These are phyloP conservation scores for Austropuccinia psidii DNA, from an alignment of 1,284 basidiomycete genomes.

Conservation along the genomic window DNA sequence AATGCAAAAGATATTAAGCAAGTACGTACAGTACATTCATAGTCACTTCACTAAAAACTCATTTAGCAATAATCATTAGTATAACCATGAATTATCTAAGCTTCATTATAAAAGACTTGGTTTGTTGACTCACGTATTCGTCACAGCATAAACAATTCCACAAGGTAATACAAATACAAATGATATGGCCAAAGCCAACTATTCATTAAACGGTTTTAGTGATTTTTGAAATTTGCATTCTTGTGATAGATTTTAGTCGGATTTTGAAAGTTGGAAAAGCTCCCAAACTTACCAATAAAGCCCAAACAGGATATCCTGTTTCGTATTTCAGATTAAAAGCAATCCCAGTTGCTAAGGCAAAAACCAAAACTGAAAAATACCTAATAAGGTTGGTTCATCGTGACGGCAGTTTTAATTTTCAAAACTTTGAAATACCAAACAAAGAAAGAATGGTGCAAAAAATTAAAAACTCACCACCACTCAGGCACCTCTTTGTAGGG, in stretches of 20 bases:
- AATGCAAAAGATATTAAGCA: background rate
- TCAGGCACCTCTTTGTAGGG: conserved; percentile 19
- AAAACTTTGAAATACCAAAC: background rate
- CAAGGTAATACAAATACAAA: conserved; percentile 29
- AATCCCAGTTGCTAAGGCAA: conserved; percentile 22
- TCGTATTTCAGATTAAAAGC: conserved; percentile 26
- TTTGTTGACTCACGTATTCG: conserved; percentile 13
- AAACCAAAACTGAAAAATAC: conserved; percentile 11
- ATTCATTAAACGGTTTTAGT: background rate
- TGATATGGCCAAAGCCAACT: conserved; percentile 24
- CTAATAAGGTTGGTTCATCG: background rate
- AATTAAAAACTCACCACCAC: conserved; percentile 31
- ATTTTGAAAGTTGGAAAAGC: background rate
- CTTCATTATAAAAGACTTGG: background rate
- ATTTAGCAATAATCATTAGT: background rate
- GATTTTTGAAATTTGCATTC: too few relatives aligned
- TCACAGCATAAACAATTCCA: conserved; percentile 33
- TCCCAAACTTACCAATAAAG: conserved; percentile 28
- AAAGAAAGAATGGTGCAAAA: too few relatives aligned
- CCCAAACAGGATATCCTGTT: conserved; percentile 32
- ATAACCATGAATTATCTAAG: background rate
- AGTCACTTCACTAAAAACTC: conserved; percentile 19
- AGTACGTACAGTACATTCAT: conserved; percentile 26
- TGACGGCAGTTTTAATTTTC: background rate
- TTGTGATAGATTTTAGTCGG: too few relatives aligned